Base-by-base conservation (phyloP, 2,329 filamentous ascomycete species). In the Ophiostoma sp. region DNA sequence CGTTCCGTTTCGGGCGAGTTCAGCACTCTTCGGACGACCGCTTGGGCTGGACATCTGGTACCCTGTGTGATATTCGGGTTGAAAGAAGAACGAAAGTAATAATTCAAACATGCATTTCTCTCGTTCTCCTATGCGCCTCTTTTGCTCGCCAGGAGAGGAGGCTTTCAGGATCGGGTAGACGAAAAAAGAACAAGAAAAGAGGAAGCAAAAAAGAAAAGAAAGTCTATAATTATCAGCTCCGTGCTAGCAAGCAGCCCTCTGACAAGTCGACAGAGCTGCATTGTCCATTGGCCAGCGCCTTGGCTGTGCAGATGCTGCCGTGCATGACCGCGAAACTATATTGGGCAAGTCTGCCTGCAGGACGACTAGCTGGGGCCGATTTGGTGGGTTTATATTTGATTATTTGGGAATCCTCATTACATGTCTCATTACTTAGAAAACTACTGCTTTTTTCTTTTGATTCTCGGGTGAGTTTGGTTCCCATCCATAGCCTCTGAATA, bases 1-100 rank as follows among this genome's bases (percentile, higher is more conserved):
- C 62, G 27, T 10, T 67, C 68, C 57, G 20, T 35, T 71, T 69
- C 66, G 66, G 68, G 70, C 70, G 39, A 67, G 39, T 71, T 71
- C 70, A 71, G 70, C 70, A 35, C 68, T 39, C 68, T 3, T 69
- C 68, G 39, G 67, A 52, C 65, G n/a, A 57, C 54, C 67, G 65
- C 41, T 15, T 57, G 66, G 52, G 70, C 66, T 62, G 57, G 27
- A 35, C n/a, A 27, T 57, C 27, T 31, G 17, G 20, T 11, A 52
- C 13, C 44, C 20, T 54, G 6, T 23, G 15, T 11, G 52, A 4
- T 13, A 20, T 54, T 48, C 23, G 27, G 11, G 2, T 54, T 11
- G 23, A 11, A 33, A 23, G 13, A 23, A 62, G 57, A 17, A 62
- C n/a, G 15, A 48, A 41, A 41, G 10, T 31, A 31, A 31, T 13